These are phyloP conservation scores for Tetramitus jugosus DNA, from an alignment of 208 protist species.

Conservation along the genomic window DNA sequence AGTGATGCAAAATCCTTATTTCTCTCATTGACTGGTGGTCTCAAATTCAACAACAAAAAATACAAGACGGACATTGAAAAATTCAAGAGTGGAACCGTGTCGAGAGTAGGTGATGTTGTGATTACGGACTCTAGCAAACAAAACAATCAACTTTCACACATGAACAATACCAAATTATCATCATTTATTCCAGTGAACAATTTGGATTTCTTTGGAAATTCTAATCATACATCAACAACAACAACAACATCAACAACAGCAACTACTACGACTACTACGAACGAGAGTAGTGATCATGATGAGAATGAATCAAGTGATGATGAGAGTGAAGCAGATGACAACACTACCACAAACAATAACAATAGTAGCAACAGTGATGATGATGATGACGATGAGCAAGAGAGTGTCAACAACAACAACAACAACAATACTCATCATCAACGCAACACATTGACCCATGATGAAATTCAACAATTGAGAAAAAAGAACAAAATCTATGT, in stretches of 20 bases:
- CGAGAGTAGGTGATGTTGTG: neutral
- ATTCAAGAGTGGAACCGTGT: neutral
- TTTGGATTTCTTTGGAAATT: constrained; percentile 1
- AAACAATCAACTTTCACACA: no score
- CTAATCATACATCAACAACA: neutral
- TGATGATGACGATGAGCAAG: no score
- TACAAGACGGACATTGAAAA: neutral
- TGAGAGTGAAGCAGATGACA: neutral
- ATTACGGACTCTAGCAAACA: no score
- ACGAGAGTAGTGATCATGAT: neutral
- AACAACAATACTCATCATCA: no score
- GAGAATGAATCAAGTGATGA: neutral
- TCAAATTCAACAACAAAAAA: neutral
- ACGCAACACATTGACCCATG: no score
- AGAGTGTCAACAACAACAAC: no score
- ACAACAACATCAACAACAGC: neutral
- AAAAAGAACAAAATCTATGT: neutral
- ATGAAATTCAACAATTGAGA: neutral
- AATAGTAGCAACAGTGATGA: no score
- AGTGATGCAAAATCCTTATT: no score
- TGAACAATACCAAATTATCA: neutral
- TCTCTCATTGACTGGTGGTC: neutral
- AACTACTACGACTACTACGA: neutral
- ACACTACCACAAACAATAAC: no score
- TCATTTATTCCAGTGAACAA: neutral